phyloP scores from a whole-genome alignment of 768 basidiomycete genomes.

The Tulasnella sp. region DNA sequence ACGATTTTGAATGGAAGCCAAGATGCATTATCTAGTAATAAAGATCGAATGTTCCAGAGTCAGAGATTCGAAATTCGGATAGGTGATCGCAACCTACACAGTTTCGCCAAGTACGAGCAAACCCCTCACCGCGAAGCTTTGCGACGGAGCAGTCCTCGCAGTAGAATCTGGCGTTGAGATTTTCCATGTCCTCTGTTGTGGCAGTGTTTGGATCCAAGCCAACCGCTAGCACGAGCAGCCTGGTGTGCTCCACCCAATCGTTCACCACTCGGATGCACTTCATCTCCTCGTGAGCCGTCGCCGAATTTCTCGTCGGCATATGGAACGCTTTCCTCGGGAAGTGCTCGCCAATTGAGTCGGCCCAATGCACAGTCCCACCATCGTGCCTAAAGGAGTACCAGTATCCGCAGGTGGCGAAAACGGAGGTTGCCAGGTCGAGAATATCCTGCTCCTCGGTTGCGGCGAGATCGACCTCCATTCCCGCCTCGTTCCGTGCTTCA shows the following conservation, averaged over 20 bases:
- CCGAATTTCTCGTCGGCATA: background rate
- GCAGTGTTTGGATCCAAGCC: slow-evolving; percentile 22
- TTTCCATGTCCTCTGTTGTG: background rate
- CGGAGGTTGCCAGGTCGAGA: background rate
- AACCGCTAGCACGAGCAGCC: background rate
- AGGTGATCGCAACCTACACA: background rate
- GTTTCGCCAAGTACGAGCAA: slow-evolving; percentile 20
- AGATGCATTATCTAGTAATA: background rate
- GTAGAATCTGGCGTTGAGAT: slow-evolving; percentile 14
- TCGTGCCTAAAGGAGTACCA: background rate
- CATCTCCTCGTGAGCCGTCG: background rate
- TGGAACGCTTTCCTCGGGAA: background rate
- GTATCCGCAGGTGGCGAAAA: background rate
- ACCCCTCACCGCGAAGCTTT: background rate
- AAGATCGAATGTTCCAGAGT: too few species aligned
- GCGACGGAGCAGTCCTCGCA: slow-evolving; percentile 2
- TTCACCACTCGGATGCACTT: background rate
- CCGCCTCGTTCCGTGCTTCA: background rate
- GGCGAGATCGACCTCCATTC: background rate
- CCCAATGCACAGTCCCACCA: background rate
- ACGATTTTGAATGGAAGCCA: background rate
- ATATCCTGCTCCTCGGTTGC: background rate
- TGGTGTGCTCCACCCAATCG: background rate
- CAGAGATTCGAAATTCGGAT: background rate
- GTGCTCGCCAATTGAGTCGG: background rate